A percentile compares a stretch with the other conserved stretches of the same genome.
These are phyloP conservation scores for Chaetomidium leptoderma DNA, from an alignment of 495 filamentous ascomycete genomes.

Conservation along the genomic window DNA sequence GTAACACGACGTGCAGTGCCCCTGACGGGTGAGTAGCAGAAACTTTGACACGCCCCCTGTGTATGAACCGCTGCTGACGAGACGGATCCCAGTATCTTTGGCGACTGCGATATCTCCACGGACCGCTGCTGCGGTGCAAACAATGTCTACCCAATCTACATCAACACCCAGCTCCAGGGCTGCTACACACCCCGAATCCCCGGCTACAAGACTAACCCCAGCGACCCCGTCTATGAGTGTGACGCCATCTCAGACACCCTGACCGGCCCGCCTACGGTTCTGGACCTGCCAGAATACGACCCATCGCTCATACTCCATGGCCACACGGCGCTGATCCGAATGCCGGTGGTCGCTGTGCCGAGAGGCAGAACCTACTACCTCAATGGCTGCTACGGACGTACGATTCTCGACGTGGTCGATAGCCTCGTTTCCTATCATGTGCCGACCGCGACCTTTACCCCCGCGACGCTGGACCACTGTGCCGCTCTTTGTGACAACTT, in stretches of 20 bases:
- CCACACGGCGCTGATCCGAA: constrained; percentile 1
- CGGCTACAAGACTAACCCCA: not conserved
- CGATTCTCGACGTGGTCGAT: too few relatives aligned
- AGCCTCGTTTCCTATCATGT: not conserved
- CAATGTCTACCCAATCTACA: not conserved
- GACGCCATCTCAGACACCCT: not conserved
- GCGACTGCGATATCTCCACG: not conserved
- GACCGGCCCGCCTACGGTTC: not conserved
- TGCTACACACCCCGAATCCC: not conserved
- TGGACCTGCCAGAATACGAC: not conserved
- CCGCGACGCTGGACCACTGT: constrained; percentile 11
- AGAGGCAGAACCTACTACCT: not conserved
- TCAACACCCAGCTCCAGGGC: not conserved
- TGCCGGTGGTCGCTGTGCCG: not conserved
- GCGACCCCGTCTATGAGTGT: not conserved
- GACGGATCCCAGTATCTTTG: not conserved
- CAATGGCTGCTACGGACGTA: constrained; percentile 10
- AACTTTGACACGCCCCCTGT: too few relatives aligned
- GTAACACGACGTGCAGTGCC: not conserved
- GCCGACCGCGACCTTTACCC: not conserved
- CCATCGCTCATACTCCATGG: not conserved
- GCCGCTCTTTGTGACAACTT: not conserved
- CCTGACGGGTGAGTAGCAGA: not conserved
- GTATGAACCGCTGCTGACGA: not conserved
- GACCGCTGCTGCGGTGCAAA: not conserved